These are phyloP conservation scores for Chaetomium sp. DNA, from an alignment of 2,329 filamentous ascomycete species.

Conservation along the genomic window DNA sequence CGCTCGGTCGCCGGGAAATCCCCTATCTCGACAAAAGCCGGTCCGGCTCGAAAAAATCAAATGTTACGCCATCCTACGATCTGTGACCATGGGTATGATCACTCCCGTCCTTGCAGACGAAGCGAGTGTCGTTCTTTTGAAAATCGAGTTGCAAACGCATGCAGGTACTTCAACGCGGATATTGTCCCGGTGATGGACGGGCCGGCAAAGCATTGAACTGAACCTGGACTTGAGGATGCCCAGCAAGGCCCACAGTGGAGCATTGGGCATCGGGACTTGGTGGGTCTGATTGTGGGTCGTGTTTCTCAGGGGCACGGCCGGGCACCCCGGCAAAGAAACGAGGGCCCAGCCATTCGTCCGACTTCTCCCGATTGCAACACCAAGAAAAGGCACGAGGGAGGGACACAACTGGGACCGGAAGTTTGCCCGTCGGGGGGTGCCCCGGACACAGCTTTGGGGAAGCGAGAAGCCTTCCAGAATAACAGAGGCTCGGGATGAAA, in stretches of 20 bases:
- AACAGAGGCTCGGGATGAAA: slow-evolving; percentile 9
- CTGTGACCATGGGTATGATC: too few species aligned
- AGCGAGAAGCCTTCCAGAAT: slow-evolving; percentile 14
- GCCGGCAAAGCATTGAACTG: too few species aligned
- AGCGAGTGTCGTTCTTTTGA: neutral
- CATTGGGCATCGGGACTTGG: slow-evolving; percentile 4
- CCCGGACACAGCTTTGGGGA: slow-evolving; percentile 10
- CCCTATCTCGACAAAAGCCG: slow-evolving; percentile 2
- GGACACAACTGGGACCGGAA: neutral
- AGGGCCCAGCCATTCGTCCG: slow-evolving; percentile 12
- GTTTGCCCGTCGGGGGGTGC: slow-evolving; percentile 5
- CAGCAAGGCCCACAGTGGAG: slow-evolving; percentile 1
- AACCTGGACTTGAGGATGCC: too few species aligned
- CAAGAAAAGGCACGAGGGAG: slow-evolving; percentile 5
- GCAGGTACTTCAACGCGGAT: neutral
- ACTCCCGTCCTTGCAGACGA: neutral
- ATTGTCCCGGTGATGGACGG: neutral
- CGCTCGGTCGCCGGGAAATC: slow-evolving; percentile 3
- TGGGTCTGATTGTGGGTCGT: slow-evolving; percentile 8
- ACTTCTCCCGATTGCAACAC: slow-evolving; percentile 16
- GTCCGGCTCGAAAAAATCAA: neutral
- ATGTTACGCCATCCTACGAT: neutral
- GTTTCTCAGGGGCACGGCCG: slow-evolving; percentile 18
- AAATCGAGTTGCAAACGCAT: neutral
- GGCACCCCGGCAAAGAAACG: slow-evolving; percentile 12